These are phyloP conservation scores for Nicotiana undulata DNA, from an alignment of 257 asterid genomes.

Conservation along the genomic window DNA sequence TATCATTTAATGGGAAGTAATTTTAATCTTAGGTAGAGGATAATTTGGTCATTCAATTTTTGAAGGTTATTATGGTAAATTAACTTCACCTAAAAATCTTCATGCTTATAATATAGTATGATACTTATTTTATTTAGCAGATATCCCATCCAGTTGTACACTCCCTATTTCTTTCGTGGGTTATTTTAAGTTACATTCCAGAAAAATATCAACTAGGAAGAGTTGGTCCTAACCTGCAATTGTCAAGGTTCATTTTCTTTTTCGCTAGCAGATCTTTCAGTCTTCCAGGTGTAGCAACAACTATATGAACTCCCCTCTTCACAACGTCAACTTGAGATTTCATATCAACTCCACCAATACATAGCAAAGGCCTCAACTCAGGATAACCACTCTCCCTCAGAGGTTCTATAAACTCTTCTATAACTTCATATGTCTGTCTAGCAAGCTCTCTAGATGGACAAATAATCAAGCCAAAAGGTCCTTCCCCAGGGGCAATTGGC, in stretches of 20 bases:
- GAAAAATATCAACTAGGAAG: neutral
- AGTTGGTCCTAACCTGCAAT: conserved; percentile 44
- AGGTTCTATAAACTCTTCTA: conserved; percentile 62
- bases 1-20: too few relatives aligned
- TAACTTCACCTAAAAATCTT: too few relatives aligned
- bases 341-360: conserved; percentile 90
- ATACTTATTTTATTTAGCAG: neutral
- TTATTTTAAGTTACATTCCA: neutral
- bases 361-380: conserved; percentile 72
- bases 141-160: neutral
- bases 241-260: conserved; percentile 78
- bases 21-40: too few relatives aligned
- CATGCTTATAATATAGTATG: too few relatives aligned
- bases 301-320: conserved; percentile 78
- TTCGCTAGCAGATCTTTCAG: conserved; percentile 83
- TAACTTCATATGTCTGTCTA: conserved; percentile 79
- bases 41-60: too few relatives aligned
- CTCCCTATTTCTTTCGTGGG: neutral
- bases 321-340: conserved; percentile 78
- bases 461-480: conserved; percentile 74
- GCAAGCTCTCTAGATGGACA: conserved; percentile 94
- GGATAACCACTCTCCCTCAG: conserved; percentile 71
- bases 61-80: too few relatives aligned
- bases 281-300: conserved; percentile 91
- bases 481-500: conserved; percentile 83